Percentiles rank a stretch among this genome's conserved stretches.
Conservation (phyloP, 331 rosid species). For the Ulmus americana region DNA sequence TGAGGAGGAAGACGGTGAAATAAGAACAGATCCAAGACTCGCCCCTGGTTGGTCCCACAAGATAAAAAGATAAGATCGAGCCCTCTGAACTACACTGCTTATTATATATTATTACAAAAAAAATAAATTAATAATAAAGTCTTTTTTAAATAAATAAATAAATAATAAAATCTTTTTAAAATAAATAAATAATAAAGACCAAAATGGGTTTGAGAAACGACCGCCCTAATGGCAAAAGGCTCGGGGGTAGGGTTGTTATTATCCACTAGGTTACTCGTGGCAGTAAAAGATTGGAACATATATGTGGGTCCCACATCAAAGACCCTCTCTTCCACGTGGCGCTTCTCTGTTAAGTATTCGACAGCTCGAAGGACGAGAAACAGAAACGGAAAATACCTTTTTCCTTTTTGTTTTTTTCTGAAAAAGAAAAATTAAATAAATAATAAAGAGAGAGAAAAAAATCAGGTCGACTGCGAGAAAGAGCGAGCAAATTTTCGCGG, state of each 20-base stretch:
- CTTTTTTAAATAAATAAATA: neutral
- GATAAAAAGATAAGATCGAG: conserved; percentile 43
- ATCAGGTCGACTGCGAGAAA: conserved; percentile 12
- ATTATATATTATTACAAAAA: too few relatives aligned
- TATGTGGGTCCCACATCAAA: conserved; percentile 15
- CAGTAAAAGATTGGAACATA: conserved; percentile 21
- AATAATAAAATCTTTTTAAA: neutral
- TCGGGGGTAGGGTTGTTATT: conserved; percentile 29
- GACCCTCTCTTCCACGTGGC: conserved; percentile 37
- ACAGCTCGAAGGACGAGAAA: conserved; percentile 22
- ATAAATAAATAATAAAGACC: neutral
- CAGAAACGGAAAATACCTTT: conserved; percentile 5
- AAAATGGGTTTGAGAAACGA: neutral
- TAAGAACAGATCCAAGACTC: conserved; percentile 8
- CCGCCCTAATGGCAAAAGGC: neutral
- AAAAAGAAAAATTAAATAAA: neutral
- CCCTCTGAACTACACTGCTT: neutral
- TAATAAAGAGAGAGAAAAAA: neutral
- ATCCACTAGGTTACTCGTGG: conserved; percentile 42
- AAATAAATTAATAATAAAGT: neutral
- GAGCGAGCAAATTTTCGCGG: neutral
- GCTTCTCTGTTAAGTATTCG: conserved; percentile 9
- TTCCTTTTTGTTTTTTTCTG: neutral
- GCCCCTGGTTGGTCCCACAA: conserved; percentile 26
- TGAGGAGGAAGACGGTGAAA: neutral